These are phyloP conservation scores for Rubroboletus pulcherrimus DNA, from an alignment of 768 basidiomycete species.

Conservation along the genomic window DNA sequence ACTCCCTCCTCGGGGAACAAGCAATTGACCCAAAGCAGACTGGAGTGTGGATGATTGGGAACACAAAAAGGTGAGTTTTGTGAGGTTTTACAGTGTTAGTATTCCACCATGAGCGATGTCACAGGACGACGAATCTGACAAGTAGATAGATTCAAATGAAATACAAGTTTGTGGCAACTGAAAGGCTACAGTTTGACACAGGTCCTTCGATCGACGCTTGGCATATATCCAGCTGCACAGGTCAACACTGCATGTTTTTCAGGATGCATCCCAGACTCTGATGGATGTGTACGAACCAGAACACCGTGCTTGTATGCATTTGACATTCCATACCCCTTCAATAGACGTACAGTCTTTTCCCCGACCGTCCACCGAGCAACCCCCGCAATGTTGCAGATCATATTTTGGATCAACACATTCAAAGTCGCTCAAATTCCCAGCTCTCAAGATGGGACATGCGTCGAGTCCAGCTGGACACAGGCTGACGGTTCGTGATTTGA, in stretches of 20 bases:
- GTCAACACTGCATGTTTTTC: conserved; percentile 6
- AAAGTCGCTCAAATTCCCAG: conserved; percentile 40
- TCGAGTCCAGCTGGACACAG: conserved; percentile 53
- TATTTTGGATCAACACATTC: conserved; percentile 61
- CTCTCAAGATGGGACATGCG: conserved; percentile 52
- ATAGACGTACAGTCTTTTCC: conserved; percentile 75
- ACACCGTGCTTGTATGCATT: conserved; percentile 57
- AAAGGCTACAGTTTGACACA: conserved; percentile 11
- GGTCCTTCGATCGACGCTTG: conserved; percentile 10
- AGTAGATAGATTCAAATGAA: neutral
- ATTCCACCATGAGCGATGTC: neutral
- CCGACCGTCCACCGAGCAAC: conserved; percentile 57
- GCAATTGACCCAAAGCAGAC: neutral
- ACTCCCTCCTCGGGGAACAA: neutral
- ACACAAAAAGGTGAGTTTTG: neutral
- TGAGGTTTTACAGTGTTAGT: neutral
- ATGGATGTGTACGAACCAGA: conserved; percentile 38
- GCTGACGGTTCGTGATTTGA: conserved; percentile 34
- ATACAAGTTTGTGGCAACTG: neutral
- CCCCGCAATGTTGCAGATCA: conserved; percentile 74
- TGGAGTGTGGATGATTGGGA: neutral
- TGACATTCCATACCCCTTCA: conserved; percentile 61
- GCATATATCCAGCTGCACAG: conserved; percentile 13
- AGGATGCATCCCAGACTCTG: neutral
- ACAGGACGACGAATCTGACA: neutral